Percentiles rank a stretch among this genome's conserved stretches.
phyloP scores from a whole-genome alignment of 108 stramenopile genomes.

The Cyclotella cryptica region DNA sequence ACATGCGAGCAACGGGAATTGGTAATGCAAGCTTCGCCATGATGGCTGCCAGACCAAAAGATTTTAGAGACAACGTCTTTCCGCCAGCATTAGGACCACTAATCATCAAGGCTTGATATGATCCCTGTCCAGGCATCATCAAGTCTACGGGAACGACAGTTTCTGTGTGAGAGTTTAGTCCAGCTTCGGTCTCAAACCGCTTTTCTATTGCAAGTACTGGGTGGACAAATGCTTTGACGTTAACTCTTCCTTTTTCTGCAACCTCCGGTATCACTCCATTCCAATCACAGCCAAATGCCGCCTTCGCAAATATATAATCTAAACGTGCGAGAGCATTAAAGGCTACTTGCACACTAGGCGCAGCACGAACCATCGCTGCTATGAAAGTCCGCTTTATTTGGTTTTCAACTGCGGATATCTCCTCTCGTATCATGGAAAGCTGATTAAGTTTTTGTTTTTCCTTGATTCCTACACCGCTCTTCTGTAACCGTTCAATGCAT shows the following conservation, averaged over 20 bases:
- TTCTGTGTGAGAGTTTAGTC: neutral
- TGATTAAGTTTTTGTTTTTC: constrained; percentile 28
- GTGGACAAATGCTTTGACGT: constrained; percentile 60
- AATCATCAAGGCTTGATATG: constrained; percentile 58
- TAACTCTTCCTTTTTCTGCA: constrained; percentile 39
- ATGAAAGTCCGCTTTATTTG: constrained; percentile 56
- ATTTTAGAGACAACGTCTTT: constrained; percentile 81
- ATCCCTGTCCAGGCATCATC: constrained; percentile 42
- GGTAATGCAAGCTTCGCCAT: constrained; percentile 15
- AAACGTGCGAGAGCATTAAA: constrained; percentile 65
- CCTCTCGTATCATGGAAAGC: constrained; percentile 51
- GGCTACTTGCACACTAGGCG: constrained; percentile 48
- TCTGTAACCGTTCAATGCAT: constrained; percentile 20
- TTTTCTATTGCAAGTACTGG: constrained; percentile 58
- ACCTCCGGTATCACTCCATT: constrained; percentile 60
- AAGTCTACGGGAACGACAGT: constrained; percentile 74
- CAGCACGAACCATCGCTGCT: constrained; percentile 43
- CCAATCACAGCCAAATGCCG: constrained; percentile 64
- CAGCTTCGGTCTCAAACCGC: constrained; percentile 12
- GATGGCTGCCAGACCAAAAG: constrained; percentile 57
- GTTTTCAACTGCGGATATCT: constrained; percentile 54
- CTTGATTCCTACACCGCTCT: neutral
- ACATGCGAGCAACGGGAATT: neutral
- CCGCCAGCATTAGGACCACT: constrained; percentile 85
- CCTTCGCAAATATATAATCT: constrained; percentile 77